phyloP scores from a whole-genome alignment of 2,329 filamentous ascomycete genomes.

The Calonectria montana region DNA sequence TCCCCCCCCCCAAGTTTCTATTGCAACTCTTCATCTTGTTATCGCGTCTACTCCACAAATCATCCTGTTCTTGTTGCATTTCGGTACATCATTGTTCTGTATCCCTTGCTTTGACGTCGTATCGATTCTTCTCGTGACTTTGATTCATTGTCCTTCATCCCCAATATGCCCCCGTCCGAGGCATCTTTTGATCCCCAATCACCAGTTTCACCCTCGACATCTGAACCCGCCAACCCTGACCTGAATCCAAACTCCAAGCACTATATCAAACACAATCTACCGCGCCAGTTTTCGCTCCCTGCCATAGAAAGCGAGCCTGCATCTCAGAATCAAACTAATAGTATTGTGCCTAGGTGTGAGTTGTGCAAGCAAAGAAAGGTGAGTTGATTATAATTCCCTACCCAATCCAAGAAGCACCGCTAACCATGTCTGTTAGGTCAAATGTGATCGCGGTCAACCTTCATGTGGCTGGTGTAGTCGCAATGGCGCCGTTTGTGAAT shows the following conservation, averaged over 20 bases:
- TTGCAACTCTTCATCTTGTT: conserved; percentile 18
- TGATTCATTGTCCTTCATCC: background rate
- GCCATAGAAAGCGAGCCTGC: conserved; percentile 21
- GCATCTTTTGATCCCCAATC: conserved; percentile 27
- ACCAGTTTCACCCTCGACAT: conserved; percentile 26
- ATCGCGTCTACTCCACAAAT: background rate
- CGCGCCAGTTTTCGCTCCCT: conserved; percentile 30
- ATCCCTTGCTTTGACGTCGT: background rate
- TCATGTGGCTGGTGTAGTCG: conserved; percentile 76
- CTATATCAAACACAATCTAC: conserved; percentile 23
- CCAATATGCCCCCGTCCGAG: conserved; percentile 35
- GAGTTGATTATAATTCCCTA: conserved; percentile 24
- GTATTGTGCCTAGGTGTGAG: conserved; percentile 69
- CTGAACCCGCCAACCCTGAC: conserved; percentile 7
- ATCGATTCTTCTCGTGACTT: background rate
- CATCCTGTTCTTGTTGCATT: conserved; percentile 12
- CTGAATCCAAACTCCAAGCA: conserved; percentile 21
- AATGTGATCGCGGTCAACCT: conserved; percentile 81
- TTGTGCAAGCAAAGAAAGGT: conserved; percentile 86
- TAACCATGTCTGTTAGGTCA: conserved; percentile 62
- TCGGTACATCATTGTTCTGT: background rate
- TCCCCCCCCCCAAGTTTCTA: conserved; percentile 22
- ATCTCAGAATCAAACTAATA: conserved; percentile 50
- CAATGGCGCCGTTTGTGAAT: conserved; percentile 73
- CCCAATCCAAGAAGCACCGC: background rate